Base-by-base conservation (phyloP, 495 filamentous ascomycete genomes). In the Viridothelium virens region DNA sequence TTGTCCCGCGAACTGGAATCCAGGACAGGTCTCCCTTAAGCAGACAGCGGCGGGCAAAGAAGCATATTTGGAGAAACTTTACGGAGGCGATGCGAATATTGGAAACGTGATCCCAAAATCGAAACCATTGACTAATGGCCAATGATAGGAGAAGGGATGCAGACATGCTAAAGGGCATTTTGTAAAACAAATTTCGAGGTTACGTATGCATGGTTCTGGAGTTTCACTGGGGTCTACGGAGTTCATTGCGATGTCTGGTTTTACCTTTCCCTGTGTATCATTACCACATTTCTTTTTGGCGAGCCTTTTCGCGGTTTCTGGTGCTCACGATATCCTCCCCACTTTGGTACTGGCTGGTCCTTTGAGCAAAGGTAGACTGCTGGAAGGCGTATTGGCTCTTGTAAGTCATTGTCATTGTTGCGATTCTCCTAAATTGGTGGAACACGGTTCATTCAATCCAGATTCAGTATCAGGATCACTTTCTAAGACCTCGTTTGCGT, bases 1-100 rank as follows among this genome's bases (percentile, higher is more conserved):
- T 67, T 70, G 68, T 62, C 67, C 69, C 12, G 53, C 31, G 5
- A 59, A 59, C 53, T 59, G 53, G 53, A 59, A 36, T 36, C 53
- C 53, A 31, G 53, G 53, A 5, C 53, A 59, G 53, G 53, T 34
- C 7, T 7, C 53, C 25, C 33, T 59, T 6, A 59, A 59, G 53
- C 25, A 59, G 31, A 59, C 53, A 31, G 14, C 25, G 11, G 7
- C 11, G 14, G 53, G 53, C 18, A 33, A 14, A 10, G 53, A 59
- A 14, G 53, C 11, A 31, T 59, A 59, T 59, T 14, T 59, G 25
- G 53, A 59, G 31, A 11, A 31, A 11, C 7, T 59, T 2, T 59
- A 59, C 31, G 53, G 53, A 5, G 53, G 36, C 14, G 31, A 31
- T 36, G 53, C 41, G 6, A 44, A 36, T 53, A n/a, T 9, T 53